A percentile compares a stretch with the other conserved stretches of the same genome.
Evolutionary conservation across 768 basidiomycete genomes (phyloP).

Genomic region (Rhodocollybia butyracea): DNA sequence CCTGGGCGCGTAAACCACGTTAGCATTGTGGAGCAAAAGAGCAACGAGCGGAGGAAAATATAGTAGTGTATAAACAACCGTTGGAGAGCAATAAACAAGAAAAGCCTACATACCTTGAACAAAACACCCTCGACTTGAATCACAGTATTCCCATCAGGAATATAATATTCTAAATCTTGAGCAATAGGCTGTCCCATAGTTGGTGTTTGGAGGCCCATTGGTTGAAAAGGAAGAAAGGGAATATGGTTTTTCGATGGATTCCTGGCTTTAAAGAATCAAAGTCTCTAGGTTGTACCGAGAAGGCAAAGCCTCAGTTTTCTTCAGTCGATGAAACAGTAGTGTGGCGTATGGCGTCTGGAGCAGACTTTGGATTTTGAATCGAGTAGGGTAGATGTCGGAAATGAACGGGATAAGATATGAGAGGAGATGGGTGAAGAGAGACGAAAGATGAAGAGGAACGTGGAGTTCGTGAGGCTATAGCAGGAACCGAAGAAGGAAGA

Average conservation of each 20-base stretch:
- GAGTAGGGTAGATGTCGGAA: neutral
- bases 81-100: neutral
- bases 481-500: neutral
- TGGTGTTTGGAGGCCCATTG: neutral
- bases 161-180: constrained; percentile 35
- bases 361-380: neutral
- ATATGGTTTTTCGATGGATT: no score
- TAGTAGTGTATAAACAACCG: neutral
- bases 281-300: neutral
- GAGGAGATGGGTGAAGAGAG: neutral
- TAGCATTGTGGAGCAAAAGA: neutral
- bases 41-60: neutral
- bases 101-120: constrained; percentile 39
- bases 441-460: neutral
- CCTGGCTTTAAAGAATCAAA: no score
- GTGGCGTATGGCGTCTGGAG: neutral
- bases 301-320: no score
- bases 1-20: constrained; percentile 8
- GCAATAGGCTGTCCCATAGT: neutral
- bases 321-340: no score
- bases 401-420: neutral
- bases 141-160: constrained; percentile 40
- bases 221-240: neutral
- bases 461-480: constrained; percentile 1
- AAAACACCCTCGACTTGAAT: constrained; percentile 40